Percentiles rank a stretch among this genome's conserved stretches.
Evolutionary conservation across 805 yeast species (phyloP).

Genomic region (Ascoidea asiatica): DNA sequence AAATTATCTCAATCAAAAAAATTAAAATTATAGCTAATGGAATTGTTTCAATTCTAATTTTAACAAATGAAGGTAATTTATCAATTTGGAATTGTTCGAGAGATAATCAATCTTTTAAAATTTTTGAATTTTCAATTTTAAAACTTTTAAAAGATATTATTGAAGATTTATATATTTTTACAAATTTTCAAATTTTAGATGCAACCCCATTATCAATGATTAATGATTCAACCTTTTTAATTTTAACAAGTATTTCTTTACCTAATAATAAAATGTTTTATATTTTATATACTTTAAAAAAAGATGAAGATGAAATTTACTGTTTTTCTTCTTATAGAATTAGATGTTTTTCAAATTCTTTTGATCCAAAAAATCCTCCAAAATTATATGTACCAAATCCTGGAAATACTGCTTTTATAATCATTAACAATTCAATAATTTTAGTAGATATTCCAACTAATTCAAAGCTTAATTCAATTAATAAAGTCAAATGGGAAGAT

Average conservation of each 20-base stretch:
- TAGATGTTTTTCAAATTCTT: conserved; percentile 28
- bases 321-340: conserved; percentile 55
- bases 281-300: conserved; percentile 39
- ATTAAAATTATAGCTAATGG: conserved; percentile 41
- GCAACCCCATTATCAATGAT: conserved; percentile 1
- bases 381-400: conserved; percentile 44
- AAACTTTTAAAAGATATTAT: conserved; percentile 26
- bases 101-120: conserved; percentile 26
- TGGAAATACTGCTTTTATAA: conserved; percentile 44
- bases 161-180: conserved; percentile 35
- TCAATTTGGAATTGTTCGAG: conserved; percentile 35
- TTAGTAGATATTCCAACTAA: conserved; percentile 42
- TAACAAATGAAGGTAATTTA: conserved; percentile 31
- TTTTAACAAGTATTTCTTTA: conserved; percentile 31
- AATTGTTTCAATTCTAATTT: conserved; percentile 25
- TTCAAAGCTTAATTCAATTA: conserved; percentile 18
- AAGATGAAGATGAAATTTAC: conserved; percentile 35
- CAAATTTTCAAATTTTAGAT: conserved; percentile 11
- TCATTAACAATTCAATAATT: conserved; percentile 46
- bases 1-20: conserved; percentile 41
- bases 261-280: conserved; percentile 22
- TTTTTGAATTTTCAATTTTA: conserved; percentile 22
- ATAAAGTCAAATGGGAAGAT: conserved; percentile 68
- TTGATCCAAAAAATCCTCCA: conserved; percentile 25
- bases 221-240: conserved; percentile 28